Evolutionary conservation across 2,329 filamentous ascomycete species (phyloP).

Genomic region (Colletotrichum ledebouriae): DNA sequence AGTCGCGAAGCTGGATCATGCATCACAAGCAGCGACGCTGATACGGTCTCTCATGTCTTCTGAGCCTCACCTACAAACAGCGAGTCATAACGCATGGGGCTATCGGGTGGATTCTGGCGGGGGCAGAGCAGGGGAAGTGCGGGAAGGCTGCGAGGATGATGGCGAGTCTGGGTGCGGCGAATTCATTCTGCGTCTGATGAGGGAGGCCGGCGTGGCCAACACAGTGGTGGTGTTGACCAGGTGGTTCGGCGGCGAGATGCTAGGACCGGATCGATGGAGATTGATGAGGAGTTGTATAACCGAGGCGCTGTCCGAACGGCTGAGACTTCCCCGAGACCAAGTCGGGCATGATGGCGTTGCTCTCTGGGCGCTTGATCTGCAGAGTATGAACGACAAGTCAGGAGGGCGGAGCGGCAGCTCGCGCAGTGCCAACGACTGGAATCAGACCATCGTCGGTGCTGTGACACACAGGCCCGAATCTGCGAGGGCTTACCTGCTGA

Average conservation of each 20-base stretch:
- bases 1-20: slow-evolving; percentile 56
- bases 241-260: slow-evolving; percentile 73
- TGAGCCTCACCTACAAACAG: slow-evolving; percentile 64
- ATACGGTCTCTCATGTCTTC: slow-evolving; percentile 63
- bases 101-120: slow-evolving; percentile 52
- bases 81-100: slow-evolving; percentile 72
- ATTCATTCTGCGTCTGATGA: slow-evolving; percentile 67
- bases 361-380: slow-evolving; percentile 71
- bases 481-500: slow-evolving; percentile 71
- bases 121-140: slow-evolving; percentile 45
- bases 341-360: slow-evolving; percentile 59
- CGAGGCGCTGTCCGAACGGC: slow-evolving; percentile 66
- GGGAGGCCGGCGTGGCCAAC: slow-evolving; percentile 63
- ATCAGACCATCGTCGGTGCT: slow-evolving; percentile 64
- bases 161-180: slow-evolving; percentile 72
- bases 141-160: slow-evolving; percentile 70
- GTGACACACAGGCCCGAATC: slow-evolving; percentile 81
- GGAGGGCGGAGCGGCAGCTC: slow-evolving; percentile 45
- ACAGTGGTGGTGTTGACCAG: slow-evolving; percentile 70
- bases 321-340: slow-evolving; percentile 51
- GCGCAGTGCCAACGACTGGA: slow-evolving; percentile 44
- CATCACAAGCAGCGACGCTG: slow-evolving; percentile 57
- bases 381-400: slow-evolving; percentile 61
- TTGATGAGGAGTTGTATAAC: slow-evolving; percentile 71
- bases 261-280: slow-evolving; percentile 73